These are phyloP conservation scores for Rosa chinensis DNA, from an alignment of 306 rosid species.

Conservation along the genomic window DNA sequence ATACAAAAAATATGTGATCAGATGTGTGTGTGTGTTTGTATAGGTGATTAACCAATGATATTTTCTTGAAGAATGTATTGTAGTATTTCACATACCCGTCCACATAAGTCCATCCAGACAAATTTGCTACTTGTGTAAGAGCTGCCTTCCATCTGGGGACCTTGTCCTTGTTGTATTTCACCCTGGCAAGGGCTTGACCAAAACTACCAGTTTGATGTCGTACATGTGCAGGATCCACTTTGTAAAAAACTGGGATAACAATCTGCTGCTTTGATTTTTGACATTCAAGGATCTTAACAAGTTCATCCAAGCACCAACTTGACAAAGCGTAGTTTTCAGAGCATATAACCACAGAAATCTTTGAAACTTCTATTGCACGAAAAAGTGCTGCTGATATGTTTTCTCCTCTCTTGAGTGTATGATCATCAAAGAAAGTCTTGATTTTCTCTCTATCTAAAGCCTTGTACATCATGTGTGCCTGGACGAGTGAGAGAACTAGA, in stretches of 20 bases:
- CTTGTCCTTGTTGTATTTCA: background rate
- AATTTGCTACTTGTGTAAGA: background rate
- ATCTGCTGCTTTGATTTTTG: background rate
- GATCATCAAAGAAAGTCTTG: background rate
- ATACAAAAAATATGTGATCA: too few species aligned
- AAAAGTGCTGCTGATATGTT: background rate
- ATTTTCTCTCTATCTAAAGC: background rate
- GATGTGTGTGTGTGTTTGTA: too few species aligned
- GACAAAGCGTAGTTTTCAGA: background rate
- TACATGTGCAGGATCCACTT: background rate
- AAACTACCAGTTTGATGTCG: background rate
- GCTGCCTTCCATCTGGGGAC: background rate
- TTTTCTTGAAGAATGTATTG: too few species aligned
- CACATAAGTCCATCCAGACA: background rate
- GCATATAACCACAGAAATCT: background rate
- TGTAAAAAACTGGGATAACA: background rate
- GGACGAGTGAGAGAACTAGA: background rate
- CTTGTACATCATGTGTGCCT: background rate
- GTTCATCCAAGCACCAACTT: conserved; percentile 4
- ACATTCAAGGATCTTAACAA: background rate
- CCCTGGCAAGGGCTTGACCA: background rate
- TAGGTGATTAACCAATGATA: background rate
- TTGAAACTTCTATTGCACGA: background rate
- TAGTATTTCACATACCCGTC: background rate
- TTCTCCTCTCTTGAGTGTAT: background rate